These are phyloP conservation scores for Pinus albicaulis DNA, from an alignment of 75 land plant genomes.

Conservation along the genomic window DNA sequence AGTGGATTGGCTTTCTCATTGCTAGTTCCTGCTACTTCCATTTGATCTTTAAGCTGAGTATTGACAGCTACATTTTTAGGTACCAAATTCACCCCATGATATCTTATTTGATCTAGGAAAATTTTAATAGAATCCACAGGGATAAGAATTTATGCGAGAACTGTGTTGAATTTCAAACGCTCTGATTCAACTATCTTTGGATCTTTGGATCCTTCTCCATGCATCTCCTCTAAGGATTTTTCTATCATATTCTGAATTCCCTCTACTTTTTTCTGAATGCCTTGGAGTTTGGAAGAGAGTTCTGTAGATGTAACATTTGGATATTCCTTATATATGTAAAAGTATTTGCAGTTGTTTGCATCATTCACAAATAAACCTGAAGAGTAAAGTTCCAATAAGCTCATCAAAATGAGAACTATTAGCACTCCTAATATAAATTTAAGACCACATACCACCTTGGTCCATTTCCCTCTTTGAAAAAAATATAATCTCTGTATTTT, in stretches of 20 bases:
- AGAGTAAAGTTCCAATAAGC: slow-evolving; percentile 26
- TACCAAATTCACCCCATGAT: not conserved
- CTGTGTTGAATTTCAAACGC: slow-evolving; percentile 7
- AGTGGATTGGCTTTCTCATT: slow-evolving; percentile 10
- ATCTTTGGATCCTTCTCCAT: not conserved
- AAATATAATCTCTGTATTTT: slow-evolving; percentile 6
- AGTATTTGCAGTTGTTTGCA: slow-evolving; percentile 1
- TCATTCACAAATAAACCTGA: slow-evolving; percentile 12
- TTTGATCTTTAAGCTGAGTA: not conserved
- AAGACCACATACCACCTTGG: not conserved
- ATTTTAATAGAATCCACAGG: slow-evolving; percentile 18
- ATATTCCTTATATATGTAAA: not conserved
- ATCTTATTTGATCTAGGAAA: slow-evolving; percentile 8
- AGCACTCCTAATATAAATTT: slow-evolving; percentile 15
- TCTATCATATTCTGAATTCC: slow-evolving; percentile 13
- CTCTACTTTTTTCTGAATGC: slow-evolving; percentile 4
- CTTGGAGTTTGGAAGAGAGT: slow-evolving; percentile 5
- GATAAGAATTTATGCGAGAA: slow-evolving; percentile 27
- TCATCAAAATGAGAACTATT: slow-evolving; percentile 23
- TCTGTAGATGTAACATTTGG: not conserved
- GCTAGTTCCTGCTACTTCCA: not conserved
- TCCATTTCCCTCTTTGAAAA: slow-evolving; percentile 1
- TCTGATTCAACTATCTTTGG: not conserved
- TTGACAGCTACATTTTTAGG: not conserved
- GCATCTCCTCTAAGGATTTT: slow-evolving; percentile 25